Evolutionary conservation across 139 green algal species (phyloP), one percentile per base, ranked within the genome.

Genomic region (Chlorella sp.): DNA sequence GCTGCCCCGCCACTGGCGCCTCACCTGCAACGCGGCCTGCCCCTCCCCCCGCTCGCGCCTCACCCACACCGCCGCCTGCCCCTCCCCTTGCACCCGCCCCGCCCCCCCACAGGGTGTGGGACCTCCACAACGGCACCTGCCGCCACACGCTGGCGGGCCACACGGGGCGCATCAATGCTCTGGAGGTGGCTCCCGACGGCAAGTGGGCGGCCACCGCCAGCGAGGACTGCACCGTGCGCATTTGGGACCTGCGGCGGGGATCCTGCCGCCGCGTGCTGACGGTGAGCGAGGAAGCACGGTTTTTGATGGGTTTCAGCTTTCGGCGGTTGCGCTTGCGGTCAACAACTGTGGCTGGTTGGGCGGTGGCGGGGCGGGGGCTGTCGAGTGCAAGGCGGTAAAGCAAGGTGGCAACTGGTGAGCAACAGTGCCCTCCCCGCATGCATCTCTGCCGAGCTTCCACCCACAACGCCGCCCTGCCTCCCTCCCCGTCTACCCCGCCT

Each of bases 181-280:
- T 97, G 61, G 85, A 89, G 36, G 60, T 97, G 26, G 89, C 89
- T 1, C 75, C 53, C 1, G 89, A 94, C 57, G 95, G 90, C 71
- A 42, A 37, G 28, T 86, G 53, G 15, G 95, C 90, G 0, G 82
- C 96, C 21, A 97, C 95, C 15, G 93, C 89, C 28, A 92, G 86
- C 37, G 96, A 96, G 84, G 96, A 96, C 88, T 60, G 86, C 14
- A 95, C 94, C 21, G 95, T 90, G 11, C 89, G 94, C 16, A 83
- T 96, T 37, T 97, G 95, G 95, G 92, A 97, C 81, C 36, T 93
- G 34, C n/a, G 30, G 48, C 93, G 68, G 9, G 92, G 91, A 48
- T 53, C 32, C 24, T 95, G 91, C 91, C 40, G 78, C 36, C 81
- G 88, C 39, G 91, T 95, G 36, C 68, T 92, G 26, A 60, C 57